Percentiles rank a stretch among this genome's conserved stretches.
These are phyloP conservation scores for Eucalyptus marginata DNA, from an alignment of 345 rosid genomes.

Conservation along the genomic window DNA sequence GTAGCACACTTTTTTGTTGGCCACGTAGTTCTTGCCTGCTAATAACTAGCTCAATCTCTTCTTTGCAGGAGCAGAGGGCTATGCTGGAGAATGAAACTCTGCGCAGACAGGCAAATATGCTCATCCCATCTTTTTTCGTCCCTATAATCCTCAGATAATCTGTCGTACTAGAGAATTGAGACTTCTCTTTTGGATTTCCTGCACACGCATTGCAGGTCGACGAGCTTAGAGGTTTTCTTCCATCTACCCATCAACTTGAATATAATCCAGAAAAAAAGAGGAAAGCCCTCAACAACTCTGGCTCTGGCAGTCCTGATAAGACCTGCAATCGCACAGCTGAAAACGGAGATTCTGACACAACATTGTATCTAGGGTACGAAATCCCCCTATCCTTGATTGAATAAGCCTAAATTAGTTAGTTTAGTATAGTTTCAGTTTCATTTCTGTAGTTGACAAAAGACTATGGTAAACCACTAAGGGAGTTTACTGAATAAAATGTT, in stretches of 20 bases:
- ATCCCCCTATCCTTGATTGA: not conserved
- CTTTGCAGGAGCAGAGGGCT: conserved; percentile 65
- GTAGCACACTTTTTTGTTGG: not conserved
- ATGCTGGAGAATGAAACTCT: conserved; percentile 82
- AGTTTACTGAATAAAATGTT: not conserved
- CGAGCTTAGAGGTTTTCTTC: conserved; percentile 67
- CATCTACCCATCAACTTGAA: conserved; percentile 38
- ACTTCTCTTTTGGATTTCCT: not conserved
- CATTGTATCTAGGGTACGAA: conserved; percentile 69
- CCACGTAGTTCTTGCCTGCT: not conserved
- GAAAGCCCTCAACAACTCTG: conserved; percentile 13
- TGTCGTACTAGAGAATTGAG: not conserved
- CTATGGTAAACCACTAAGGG: not conserved
- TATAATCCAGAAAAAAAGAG: conserved; percentile 41
- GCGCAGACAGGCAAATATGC: conserved; percentile 58
- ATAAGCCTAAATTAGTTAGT: not conserved
- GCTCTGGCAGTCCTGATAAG: conserved; percentile 20
- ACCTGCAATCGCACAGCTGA: conserved; percentile 21
- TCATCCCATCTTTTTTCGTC: not conserved
- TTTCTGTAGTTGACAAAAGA: not conserved
- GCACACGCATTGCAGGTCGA: conserved; percentile 33
- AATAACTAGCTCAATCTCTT: not conserved
- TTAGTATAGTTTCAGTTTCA: not conserved
- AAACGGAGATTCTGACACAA: conserved; percentile 73
- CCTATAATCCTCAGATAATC: not conserved